Conservation (phyloP, 768 basidiomycete genomes). For the Hygrocybe punicea region DNA sequence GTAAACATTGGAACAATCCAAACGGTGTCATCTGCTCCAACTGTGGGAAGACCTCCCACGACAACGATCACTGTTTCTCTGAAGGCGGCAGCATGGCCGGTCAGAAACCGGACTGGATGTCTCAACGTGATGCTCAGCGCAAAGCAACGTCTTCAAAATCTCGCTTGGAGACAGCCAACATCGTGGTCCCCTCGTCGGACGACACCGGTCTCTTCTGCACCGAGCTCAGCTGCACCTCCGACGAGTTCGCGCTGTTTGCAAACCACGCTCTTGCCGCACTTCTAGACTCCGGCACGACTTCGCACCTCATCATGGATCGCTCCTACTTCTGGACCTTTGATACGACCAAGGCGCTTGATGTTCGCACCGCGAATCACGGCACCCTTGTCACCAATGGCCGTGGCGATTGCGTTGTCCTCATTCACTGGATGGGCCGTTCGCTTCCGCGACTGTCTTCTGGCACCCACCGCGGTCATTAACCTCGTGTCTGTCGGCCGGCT, state of each 20-base stretch:
- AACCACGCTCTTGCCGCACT: background rate
- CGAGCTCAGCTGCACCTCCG: background rate
- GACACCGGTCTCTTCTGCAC: background rate
- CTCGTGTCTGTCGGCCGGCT: slow-evolving; percentile 22
- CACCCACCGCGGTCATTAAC: slow-evolving; percentile 22
- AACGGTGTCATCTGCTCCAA: background rate
- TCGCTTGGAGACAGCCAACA: background rate
- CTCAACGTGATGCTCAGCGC: too few species aligned
- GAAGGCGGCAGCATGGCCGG: background rate
- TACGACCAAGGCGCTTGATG: background rate
- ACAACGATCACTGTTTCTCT: background rate
- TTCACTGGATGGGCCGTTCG: background rate
- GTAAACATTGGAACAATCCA: background rate
- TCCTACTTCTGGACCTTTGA: slow-evolving; percentile 15
- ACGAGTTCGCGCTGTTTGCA: background rate
- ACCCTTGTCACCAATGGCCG: background rate
- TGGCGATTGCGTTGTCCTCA: slow-evolving; percentile 14
- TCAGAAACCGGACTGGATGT: too few species aligned
- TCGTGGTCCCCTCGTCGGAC: background rate
- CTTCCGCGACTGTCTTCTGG: slow-evolving; percentile 21
- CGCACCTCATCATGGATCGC: slow-evolving; percentile 16
- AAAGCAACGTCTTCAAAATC: background rate
- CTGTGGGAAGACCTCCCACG: background rate
- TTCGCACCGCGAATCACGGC: slow-evolving; percentile 22
- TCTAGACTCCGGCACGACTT: background rate